phyloP scores from a whole-genome alignment of 139 green algal genomes.

The Tetraselmis chui region DNA sequence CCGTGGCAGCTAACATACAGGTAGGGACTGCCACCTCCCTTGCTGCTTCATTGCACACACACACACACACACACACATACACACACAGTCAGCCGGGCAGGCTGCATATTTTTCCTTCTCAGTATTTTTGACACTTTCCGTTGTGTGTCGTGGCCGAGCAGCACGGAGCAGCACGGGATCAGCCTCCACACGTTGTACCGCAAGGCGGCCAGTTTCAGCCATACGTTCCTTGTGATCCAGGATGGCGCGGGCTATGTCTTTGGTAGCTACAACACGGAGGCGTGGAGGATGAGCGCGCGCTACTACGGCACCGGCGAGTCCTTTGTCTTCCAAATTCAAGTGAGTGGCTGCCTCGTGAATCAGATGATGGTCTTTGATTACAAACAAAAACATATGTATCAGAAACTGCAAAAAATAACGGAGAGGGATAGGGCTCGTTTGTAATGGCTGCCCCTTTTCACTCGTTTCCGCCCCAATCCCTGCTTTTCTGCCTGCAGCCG shows the following conservation, averaged over 20 bases:
- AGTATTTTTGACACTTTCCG: too few species aligned
- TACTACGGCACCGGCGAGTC: conserved; percentile 78
- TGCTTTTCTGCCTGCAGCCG: conserved; percentile 36
- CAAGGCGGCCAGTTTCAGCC: conserved; percentile 17
- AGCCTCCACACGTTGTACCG: conserved; percentile 65
- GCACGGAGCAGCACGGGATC: conserved; percentile 54
- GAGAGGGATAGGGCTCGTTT: not conserved
- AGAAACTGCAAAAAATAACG: not conserved
- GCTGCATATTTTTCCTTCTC: too few species aligned
- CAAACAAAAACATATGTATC: not conserved
- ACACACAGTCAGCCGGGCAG: too few species aligned
- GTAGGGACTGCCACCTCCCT: too few species aligned
- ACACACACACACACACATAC: too few species aligned
- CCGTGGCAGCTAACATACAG: not conserved
- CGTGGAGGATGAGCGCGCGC: conserved; percentile 42
- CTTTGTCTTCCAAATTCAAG: conserved; percentile 65
- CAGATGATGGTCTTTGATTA: not conserved
- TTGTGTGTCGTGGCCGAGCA: too few species aligned
- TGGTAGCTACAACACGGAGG: conserved; percentile 58
- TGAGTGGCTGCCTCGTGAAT: conserved; percentile 22
- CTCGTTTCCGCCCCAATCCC: not conserved
- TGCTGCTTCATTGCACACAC: too few species aligned
- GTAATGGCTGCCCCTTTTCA: not conserved
- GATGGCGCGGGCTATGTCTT: conserved; percentile 54
- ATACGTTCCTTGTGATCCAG: conserved; percentile 50